Percentiles rank a stretch among this genome's conserved stretches.
Evolutionary conservation across 2,329 filamentous ascomycete species (phyloP).

Genomic region (Botrytis paeoniae): DNA sequence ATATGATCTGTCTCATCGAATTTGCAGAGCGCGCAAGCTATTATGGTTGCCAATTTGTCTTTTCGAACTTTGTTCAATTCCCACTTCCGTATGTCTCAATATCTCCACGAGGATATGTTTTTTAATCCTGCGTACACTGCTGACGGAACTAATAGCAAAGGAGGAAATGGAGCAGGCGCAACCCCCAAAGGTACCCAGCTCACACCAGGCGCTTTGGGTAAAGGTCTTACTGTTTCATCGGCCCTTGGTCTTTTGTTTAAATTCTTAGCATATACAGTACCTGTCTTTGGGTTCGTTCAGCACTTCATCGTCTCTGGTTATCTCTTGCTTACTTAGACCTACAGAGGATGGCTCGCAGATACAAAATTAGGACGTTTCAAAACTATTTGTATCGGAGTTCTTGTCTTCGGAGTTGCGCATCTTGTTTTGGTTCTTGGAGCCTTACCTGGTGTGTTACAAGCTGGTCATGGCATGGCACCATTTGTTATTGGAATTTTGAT

Average conservation of each 20-base stretch:
- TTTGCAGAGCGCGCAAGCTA: conserved; percentile 75
- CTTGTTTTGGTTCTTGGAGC: conserved; percentile 49
- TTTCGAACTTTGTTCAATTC: conserved; percentile 62
- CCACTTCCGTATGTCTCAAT: conserved; percentile 45
- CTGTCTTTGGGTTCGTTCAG: conserved; percentile 31
- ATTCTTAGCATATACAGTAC: conserved; percentile 47
- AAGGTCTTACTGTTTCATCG: conserved; percentile 52
- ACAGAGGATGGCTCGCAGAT: conserved; percentile 56
- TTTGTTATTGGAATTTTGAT: conserved; percentile 33
- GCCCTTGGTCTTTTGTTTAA: conserved; percentile 51
- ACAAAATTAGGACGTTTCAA: conserved; percentile 63
- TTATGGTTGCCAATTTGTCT: conserved; percentile 63
- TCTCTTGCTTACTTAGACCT: conserved; percentile 31
- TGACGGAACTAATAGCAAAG: conserved; percentile 26
- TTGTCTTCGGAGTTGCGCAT: conserved; percentile 59
- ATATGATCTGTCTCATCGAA: conserved; percentile 70
- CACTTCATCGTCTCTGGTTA: conserved; percentile 37
- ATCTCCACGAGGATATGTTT: neutral
- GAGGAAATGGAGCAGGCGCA: conserved; percentile 41
- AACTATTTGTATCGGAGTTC: conserved; percentile 50
- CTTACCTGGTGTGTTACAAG: conserved; percentile 25
- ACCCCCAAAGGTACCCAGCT: conserved; percentile 38
- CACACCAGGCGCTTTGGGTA: conserved; percentile 56
- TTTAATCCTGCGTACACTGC: neutral
- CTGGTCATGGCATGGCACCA: conserved; percentile 61